Evolutionary conservation across 2,329 filamentous ascomycete species (phyloP).

Genomic region (Apiospora kogelbergensis): DNA sequence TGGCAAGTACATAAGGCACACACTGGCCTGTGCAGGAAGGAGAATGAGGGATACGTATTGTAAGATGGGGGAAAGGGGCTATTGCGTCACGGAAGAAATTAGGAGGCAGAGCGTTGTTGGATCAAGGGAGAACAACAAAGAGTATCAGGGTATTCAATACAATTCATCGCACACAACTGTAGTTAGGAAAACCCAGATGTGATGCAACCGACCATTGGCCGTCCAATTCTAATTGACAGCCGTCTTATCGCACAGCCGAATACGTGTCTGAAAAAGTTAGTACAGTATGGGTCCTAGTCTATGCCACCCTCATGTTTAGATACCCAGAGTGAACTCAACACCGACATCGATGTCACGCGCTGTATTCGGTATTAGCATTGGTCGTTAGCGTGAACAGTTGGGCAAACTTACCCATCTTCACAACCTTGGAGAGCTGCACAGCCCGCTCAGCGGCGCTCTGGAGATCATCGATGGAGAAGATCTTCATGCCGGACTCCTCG

Average conservation of each 20-base stretch:
- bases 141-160: slow-evolving; percentile 7
- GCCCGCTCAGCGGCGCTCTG: slow-evolving; percentile 97
- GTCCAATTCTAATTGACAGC: slow-evolving; percentile 16
- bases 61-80: not conserved
- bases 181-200: slow-evolving; percentile 3
- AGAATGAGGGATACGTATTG: no score
- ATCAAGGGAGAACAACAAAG: not conserved
- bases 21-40: not conserved
- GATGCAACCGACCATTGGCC: slow-evolving; percentile 9
- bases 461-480: slow-evolving; percentile 98
- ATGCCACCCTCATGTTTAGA: slow-evolving; percentile 58
- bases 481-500: slow-evolving; percentile 98
- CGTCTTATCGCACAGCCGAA: slow-evolving; percentile 16
- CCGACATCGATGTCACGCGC: slow-evolving; percentile 96
- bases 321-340: slow-evolving; percentile 92
- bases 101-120: not conserved
- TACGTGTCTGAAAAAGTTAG: slow-evolving; percentile 31
- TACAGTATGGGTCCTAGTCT: slow-evolving; percentile 28
- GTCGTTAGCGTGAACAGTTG: slow-evolving; percentile 17
- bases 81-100: not conserved
- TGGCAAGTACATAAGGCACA: not conserved
- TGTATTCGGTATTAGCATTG: slow-evolving; percentile 35
- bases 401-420: slow-evolving; percentile 81
- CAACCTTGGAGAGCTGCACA: slow-evolving; percentile 98
- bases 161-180: slow-evolving; percentile 8